A percentile compares a stretch with the other conserved stretches of the same genome.
phyloP scores from a whole-genome alignment of 208 protist genomes.

The Wallacemonas sp. region DNA sequence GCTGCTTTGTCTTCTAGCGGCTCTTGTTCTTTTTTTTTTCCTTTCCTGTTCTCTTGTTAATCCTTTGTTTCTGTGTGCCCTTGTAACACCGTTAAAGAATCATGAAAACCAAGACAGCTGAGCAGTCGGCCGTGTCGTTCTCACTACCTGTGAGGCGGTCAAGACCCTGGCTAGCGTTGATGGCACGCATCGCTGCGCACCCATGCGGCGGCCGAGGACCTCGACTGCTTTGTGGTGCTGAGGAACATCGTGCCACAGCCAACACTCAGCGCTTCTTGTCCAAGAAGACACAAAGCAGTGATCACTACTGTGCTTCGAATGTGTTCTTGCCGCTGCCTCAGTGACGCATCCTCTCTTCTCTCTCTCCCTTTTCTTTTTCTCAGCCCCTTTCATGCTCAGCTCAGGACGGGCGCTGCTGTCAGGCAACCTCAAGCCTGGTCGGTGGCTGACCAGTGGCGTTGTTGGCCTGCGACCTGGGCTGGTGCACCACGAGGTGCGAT shows the following conservation, averaged over 20 bases:
- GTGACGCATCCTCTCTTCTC: not conserved
- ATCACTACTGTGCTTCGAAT: too few relatives aligned
- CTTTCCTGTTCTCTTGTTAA: not conserved
- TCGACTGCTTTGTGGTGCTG: too few relatives aligned
- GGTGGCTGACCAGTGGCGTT: conserved; percentile 4
- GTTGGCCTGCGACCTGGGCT: conserved; percentile 8
- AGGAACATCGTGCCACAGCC: too few relatives aligned
- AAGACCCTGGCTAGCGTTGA: too few relatives aligned
- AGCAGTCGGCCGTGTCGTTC: too few relatives aligned
- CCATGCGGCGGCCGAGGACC: too few relatives aligned
- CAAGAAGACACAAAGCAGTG: too few relatives aligned
- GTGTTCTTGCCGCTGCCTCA: too few relatives aligned
- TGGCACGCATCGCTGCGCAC: too few relatives aligned
- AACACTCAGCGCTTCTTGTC: too few relatives aligned
- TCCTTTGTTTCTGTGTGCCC: not conserved
- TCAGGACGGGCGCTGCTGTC: not conserved
- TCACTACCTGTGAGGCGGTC: too few relatives aligned
- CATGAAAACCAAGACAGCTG: not conserved
- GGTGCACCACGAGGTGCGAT: conserved; percentile 15
- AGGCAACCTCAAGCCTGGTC: conserved; percentile 2
- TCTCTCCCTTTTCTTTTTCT: not conserved
- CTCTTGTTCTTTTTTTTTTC: conserved; percentile 16
- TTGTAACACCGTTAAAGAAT: conserved; percentile 9
- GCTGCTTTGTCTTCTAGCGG: too few relatives aligned
- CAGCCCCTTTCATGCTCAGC: not conserved